Conservation (phyloP, 2,329 filamentous ascomycete genomes). For the Fusarium sambucinum region DNA sequence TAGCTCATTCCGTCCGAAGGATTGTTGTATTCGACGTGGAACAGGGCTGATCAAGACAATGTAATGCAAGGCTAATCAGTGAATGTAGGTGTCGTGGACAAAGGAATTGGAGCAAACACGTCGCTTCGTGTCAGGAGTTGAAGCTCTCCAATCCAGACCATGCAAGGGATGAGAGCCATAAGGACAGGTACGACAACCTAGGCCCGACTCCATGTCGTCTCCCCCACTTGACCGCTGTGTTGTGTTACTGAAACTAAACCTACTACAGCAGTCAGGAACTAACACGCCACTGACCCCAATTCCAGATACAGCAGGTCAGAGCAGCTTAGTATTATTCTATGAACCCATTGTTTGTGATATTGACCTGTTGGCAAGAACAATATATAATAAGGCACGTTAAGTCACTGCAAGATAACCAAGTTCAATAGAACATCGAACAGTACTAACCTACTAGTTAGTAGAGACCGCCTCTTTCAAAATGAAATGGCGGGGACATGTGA, state of each 20-base stretch:
- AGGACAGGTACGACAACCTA: constrained; percentile 27
- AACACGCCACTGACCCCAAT: neutral
- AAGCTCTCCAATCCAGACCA: constrained; percentile 31
- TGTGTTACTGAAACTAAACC: neutral
- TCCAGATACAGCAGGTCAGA: neutral
- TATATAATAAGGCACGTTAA: neutral
- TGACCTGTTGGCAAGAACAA: constrained; percentile 7
- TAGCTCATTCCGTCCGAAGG: constrained; percentile 40
- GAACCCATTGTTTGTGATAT: neutral
- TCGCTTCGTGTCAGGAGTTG: constrained; percentile 32
- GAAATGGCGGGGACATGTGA: constrained; percentile 12
- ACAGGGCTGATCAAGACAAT: neutral
- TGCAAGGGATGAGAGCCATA: constrained; percentile 33
- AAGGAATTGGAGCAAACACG: constrained; percentile 28
- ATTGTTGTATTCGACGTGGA: constrained; percentile 17
- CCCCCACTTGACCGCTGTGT: neutral
- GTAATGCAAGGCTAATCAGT: constrained; percentile 3
- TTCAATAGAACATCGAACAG: neutral
- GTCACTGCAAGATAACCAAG: neutral
- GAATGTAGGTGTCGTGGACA: constrained; percentile 8
- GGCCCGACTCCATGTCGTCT: neutral
- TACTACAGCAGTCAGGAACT: neutral
- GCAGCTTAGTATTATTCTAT: neutral
- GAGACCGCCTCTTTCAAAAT: constrained; percentile 5
- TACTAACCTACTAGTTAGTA: neutral